Evolutionary conservation across 2,329 filamentous ascomycete genomes (phyloP), one percentile per base, ranked within the genome.

Genomic region (Epichloe brachyelytri): DNA sequence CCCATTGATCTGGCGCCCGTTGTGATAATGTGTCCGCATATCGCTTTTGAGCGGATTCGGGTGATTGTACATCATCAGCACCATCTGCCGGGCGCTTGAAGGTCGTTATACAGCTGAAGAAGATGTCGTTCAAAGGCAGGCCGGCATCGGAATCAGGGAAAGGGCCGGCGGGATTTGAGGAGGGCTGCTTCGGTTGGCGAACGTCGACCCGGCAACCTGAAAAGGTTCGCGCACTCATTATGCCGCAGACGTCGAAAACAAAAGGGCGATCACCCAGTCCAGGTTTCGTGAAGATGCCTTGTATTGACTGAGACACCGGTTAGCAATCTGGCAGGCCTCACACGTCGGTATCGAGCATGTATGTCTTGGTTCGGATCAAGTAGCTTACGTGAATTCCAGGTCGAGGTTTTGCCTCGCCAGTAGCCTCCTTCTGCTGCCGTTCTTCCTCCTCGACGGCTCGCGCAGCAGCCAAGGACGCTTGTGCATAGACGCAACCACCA

Each of bases 261-360:
- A 76, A 79, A 2, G 78, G 77, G 2, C 76, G 70, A 53, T 78
- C 72, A 1, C 59, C 52, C 4, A 66, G 60, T 5, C 74, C 77
- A 0, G 67, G 64, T 20, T 72, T 68, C 2, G 74, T 74, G 58
- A 80, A 81, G 57, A 71, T 76, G 8, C 76, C 77, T 57, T 79
- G 74, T 20, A 80, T 75, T 8, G 75, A 73, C 76, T 79, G 4
- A 11, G 7, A 19, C 26, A 44, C 7, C 11, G 11, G 19, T 17
- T 39, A 17, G 38, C 38, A 30, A 30, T 30, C 8, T 30, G 30
- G 10, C 30, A 30, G 30, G 8, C 30, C 30, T 30, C 10, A 30
- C 30, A 39, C n/a, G 38, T 39, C 38, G 37, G 38, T 10, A 39
- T 39, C 8, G 38, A 17, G 15, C 15, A 4, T 43, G 40, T n/a